Conservation (phyloP, 345 rosid species). For the Litchi chinensis region DNA sequence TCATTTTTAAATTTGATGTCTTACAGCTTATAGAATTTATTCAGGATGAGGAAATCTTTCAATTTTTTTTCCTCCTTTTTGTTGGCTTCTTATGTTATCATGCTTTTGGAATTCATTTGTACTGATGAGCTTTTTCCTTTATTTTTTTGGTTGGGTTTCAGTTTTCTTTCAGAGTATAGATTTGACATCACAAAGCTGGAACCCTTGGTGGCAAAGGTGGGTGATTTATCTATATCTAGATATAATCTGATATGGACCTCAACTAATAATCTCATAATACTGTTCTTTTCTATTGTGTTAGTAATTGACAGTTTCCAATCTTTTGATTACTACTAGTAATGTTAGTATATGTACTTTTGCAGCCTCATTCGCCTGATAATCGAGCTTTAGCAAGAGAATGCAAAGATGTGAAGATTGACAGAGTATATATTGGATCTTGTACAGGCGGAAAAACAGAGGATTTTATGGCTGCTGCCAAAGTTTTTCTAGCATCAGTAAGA, state of each 20-base stretch:
- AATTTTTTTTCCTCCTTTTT: not conserved
- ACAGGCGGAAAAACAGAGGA: conserved; percentile 98
- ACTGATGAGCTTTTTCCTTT: conserved; percentile 1
- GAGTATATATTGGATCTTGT: conserved; percentile 98
- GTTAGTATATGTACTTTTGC: conserved; percentile 25
- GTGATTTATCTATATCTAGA: conserved; percentile 16
- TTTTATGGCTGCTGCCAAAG: conserved; percentile 93
- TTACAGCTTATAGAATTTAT: not conserved
- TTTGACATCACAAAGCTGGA: conserved; percentile 88
- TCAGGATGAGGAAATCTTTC: not conserved
- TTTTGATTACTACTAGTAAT: conserved; percentile 17
- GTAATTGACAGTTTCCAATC: not conserved
- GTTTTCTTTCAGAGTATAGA: conserved; percentile 83
- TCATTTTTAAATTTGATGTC: not conserved
- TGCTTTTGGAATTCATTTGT: conserved; percentile 15
- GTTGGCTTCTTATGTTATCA: not conserved
- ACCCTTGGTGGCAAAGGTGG: conserved; percentile 96
- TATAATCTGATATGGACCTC: not conserved
- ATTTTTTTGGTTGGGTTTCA: conserved; percentile 35
- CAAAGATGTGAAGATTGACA: conserved; percentile 96
- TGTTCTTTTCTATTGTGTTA: not conserved
- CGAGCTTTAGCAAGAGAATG: conserved; percentile 98
- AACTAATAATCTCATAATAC: not conserved
- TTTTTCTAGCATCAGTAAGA: conserved; percentile 80
- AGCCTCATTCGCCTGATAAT: conserved; percentile 99